Conservation (phyloP, 768 basidiomycete genomes). For the Suillus clintonianus region DNA sequence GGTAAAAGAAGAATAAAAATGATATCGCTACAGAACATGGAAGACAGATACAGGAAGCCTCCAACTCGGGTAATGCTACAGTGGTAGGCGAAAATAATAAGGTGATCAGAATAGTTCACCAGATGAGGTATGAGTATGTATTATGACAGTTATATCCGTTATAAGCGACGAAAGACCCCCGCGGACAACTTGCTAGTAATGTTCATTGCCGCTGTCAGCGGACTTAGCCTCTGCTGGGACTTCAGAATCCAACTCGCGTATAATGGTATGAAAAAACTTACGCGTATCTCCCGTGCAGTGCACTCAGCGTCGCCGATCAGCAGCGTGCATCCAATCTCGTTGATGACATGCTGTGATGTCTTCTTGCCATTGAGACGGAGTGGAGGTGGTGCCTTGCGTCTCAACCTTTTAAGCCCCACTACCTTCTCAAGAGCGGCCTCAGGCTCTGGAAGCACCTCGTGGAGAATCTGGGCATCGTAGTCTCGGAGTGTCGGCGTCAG, state of each 20-base stretch:
- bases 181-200: conserved; percentile 15
- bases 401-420: conserved; percentile 9
- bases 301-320: neutral
- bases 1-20: neutral
- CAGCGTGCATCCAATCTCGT: neutral
- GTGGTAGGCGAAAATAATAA: neutral
- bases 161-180: neutral
- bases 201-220: conserved; percentile 4
- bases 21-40: neutral
- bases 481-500: conserved; percentile 2
- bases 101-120: neutral
- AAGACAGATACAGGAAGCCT: neutral
- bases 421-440: conserved; percentile 5
- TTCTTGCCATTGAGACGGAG: neutral
- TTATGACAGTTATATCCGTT: too few relatives aligned
- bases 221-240: neutral
- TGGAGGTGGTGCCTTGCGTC: conserved; percentile 5
- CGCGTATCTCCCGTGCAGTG: neutral
- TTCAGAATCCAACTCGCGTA: neutral
- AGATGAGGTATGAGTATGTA: neutral
- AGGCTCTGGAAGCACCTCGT: neutral
- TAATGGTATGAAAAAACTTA: conserved; percentile 1
- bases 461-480: neutral
- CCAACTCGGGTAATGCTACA: neutral
- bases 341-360: neutral